Percentiles rank a stretch among this genome's conserved stretches.
Conservation (phyloP, 371 early-diverging fungal species). For the Syncephalastrum monosporum region DNA sequence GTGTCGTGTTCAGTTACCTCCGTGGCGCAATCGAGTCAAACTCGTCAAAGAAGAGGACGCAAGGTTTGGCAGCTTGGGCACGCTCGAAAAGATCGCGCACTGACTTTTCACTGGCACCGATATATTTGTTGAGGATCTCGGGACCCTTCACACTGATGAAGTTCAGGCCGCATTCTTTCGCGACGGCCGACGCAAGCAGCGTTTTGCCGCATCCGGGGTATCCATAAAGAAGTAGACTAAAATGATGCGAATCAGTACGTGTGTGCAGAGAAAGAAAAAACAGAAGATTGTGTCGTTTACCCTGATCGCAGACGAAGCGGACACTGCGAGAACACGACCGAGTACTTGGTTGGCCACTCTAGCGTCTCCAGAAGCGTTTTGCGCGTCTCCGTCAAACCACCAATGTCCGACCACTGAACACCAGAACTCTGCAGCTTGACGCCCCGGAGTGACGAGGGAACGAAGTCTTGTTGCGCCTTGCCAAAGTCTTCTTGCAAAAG, state of each 20-base stretch:
- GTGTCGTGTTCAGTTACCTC: slow-evolving; percentile 37
- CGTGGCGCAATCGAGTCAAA: slow-evolving; percentile 95
- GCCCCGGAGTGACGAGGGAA: slow-evolving; percentile 80
- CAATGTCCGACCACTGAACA: slow-evolving; percentile 89
- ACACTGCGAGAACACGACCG: slow-evolving; percentile 83
- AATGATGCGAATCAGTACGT: background rate
- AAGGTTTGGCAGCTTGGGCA: slow-evolving; percentile 90
- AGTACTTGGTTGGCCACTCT: slow-evolving; percentile 94
- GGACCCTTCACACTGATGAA: slow-evolving; percentile 97
- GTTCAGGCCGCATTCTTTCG: slow-evolving; percentile 88
- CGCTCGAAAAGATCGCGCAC: slow-evolving; percentile 92
- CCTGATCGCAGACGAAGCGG: slow-evolving; percentile 90
- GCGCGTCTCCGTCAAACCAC: slow-evolving; percentile 83
- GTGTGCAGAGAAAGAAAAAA: background rate
- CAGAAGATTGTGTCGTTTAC: slow-evolving; percentile 24
- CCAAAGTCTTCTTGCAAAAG: slow-evolving; percentile 67
- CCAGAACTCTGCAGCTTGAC: slow-evolving; percentile 77
- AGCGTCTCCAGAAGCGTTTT: slow-evolving; percentile 84
- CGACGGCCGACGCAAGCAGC: slow-evolving; percentile 91
- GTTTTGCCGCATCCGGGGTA: slow-evolving; percentile 96
- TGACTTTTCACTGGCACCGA: slow-evolving; percentile 90
- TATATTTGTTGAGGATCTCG: slow-evolving; percentile 95
- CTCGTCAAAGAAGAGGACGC: slow-evolving; percentile 95
- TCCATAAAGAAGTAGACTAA: slow-evolving; percentile 87
- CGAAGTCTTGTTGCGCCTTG: slow-evolving; percentile 76